Conservation (phyloP, 129 eudicot genomes). For the Kitagawia praeruptora region DNA sequence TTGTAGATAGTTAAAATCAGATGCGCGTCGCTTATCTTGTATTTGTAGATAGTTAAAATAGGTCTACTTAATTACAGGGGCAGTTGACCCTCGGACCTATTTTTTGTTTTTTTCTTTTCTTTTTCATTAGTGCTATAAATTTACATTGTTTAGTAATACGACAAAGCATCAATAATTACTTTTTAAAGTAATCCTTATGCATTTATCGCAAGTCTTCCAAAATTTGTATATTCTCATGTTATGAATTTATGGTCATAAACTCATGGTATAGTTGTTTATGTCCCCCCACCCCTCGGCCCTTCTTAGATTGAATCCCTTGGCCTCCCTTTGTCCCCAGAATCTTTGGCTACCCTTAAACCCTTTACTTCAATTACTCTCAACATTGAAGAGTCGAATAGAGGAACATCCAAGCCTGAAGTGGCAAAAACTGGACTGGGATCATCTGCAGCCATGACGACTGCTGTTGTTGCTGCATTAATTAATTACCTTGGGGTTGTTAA, state of each 20-base stretch:
- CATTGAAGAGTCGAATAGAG: too few species aligned
- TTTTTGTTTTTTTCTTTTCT: neutral
- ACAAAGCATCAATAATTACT: too few species aligned
- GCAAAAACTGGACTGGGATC: too few species aligned
- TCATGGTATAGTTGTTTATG: neutral
- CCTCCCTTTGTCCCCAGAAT: conserved; percentile 74
- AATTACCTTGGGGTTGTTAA: too few species aligned
- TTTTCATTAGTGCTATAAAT: neutral
- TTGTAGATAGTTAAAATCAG: too few species aligned
- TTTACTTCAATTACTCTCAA: too few species aligned
- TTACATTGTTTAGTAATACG: neutral
- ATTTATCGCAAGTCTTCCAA: neutral
- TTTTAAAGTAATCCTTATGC: neutral
- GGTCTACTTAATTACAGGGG: neutral
- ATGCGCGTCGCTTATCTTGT: too few species aligned
- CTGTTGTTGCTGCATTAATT: too few species aligned
- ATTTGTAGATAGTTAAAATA: too few species aligned
- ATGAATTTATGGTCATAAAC: neutral
- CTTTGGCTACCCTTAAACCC: conserved; percentile 48
- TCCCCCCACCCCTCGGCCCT: neutral
- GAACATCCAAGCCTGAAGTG: too few species aligned
- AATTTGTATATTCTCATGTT: neutral
- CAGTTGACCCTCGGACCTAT: neutral
- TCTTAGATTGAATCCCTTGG: conserved; percentile 88
- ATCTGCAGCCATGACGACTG: too few species aligned